Evolutionary conservation across 768 basidiomycete species (phyloP).

Genomic region (Sarcomyxa edulis): DNA sequence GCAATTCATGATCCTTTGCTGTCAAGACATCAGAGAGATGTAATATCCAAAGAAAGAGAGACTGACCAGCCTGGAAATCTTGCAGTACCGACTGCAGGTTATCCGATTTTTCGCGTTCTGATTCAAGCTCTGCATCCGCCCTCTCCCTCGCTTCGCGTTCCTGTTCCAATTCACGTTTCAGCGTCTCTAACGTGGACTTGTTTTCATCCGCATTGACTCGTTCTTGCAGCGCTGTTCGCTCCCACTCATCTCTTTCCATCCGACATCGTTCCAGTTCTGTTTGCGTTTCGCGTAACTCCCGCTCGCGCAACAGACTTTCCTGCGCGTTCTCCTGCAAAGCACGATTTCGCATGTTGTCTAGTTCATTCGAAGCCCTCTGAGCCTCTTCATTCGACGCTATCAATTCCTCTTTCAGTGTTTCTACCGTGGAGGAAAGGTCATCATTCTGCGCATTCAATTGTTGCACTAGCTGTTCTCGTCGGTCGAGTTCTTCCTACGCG

Average conservation of each 20-base stretch:
- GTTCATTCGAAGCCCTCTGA: constrained; percentile 62
- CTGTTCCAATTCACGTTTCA: constrained; percentile 62
- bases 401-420: constrained; percentile 79
- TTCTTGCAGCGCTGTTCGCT: constrained; percentile 50
- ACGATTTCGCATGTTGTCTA: constrained; percentile 61
- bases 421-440: constrained; percentile 62
- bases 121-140: constrained; percentile 52
- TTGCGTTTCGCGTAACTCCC: constrained; percentile 76
- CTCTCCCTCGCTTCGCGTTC: constrained; percentile 55
- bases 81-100: constrained; percentile 92
- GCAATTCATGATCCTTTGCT: constrained; percentile 92
- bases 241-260: constrained; percentile 69
- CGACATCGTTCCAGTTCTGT: constrained; percentile 84
- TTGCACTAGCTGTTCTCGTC: constrained; percentile 80
- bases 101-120: constrained; percentile 64
- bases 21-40: constrained; percentile 7
- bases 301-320: constrained; percentile 66
- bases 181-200: constrained; percentile 46
- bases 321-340: constrained; percentile 65
- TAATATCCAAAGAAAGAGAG: constrained; percentile 1
- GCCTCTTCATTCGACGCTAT: constrained; percentile 71
- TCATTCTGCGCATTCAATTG: constrained; percentile 75
- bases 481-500: constrained; percentile 93
- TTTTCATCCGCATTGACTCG: constrained; percentile 68
- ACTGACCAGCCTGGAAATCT: constrained; percentile 90